Evolutionary conservation across 495 filamentous ascomycete genomes (phyloP).

Genomic region (Penicillium pulvis): DNA sequence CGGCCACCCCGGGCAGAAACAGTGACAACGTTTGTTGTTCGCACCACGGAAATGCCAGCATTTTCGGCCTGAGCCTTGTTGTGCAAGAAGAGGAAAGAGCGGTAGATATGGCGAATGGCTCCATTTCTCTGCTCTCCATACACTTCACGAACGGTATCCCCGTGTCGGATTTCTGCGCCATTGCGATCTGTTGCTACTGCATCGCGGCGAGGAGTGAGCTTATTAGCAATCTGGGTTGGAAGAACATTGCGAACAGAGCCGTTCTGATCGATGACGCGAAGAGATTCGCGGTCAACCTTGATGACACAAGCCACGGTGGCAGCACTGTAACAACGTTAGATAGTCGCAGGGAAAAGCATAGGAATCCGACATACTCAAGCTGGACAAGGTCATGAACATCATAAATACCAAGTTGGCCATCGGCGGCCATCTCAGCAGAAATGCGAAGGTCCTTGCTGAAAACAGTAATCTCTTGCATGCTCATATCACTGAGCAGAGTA

Average conservation of each 20-base stretch:
- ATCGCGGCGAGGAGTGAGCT: slow-evolving; percentile 72
- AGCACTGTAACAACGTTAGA: slow-evolving; percentile 54
- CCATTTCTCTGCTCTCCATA: slow-evolving; percentile 83
- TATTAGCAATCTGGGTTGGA: slow-evolving; percentile 88
- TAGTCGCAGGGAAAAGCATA: neutral
- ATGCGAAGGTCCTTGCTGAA: slow-evolving; percentile 97
- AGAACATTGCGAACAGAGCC: slow-evolving; percentile 78
- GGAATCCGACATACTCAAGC: slow-evolving; percentile 65
- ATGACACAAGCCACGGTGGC: slow-evolving; percentile 89
- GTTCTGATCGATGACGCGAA: slow-evolving; percentile 89
- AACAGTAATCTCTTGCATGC: slow-evolving; percentile 89
- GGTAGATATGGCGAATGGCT: slow-evolving; percentile 87
- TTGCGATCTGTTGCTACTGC: slow-evolving; percentile 92
- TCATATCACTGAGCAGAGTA: slow-evolving; percentile 87
- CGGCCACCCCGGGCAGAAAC: slow-evolving; percentile 90
- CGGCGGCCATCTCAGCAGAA: slow-evolving; percentile 84
- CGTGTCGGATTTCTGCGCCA: slow-evolving; percentile 87
- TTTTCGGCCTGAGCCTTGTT: slow-evolving; percentile 85
- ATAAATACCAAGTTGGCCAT: slow-evolving; percentile 77
- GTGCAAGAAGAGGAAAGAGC: slow-evolving; percentile 84
- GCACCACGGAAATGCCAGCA: slow-evolving; percentile 85
- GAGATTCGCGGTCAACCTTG: slow-evolving; percentile 90
- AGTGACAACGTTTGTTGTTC: slow-evolving; percentile 80
- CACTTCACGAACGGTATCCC: slow-evolving; percentile 89
- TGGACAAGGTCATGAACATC: slow-evolving; percentile 93